Percentiles rank a stretch among this genome's conserved stretches.
phyloP scores from a whole-genome alignment of 306 rosid genomes.

The Phaseolus lunatus region DNA sequence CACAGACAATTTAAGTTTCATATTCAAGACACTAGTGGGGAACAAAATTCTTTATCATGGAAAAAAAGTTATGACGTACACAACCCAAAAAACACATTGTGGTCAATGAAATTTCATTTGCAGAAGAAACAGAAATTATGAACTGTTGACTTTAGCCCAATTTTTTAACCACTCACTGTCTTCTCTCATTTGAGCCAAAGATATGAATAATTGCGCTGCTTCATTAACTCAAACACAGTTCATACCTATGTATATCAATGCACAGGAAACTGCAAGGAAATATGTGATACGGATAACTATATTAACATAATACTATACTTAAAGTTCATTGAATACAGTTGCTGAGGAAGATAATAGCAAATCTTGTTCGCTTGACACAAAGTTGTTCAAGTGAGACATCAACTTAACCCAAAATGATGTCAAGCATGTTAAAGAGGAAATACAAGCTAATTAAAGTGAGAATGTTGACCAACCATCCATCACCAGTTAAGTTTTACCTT shows the following conservation, averaged over 20 bases:
- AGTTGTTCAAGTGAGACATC: conserved; percentile 31
- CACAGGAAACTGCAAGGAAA: conserved; percentile 21
- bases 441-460: conserved; percentile 43
- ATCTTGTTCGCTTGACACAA: conserved; percentile 33
- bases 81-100: background rate
- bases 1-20: too few relatives aligned
- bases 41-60: background rate
- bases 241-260: background rate
- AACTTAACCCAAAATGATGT: conserved; percentile 44
- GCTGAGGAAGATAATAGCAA: conserved; percentile 41
- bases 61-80: too few relatives aligned
- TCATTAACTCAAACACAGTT: background rate
- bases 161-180: background rate
- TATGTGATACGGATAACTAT: conserved; percentile 20
- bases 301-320: conserved; percentile 39
- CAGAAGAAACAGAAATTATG: background rate
- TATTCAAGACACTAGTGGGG: background rate
- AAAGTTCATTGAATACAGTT: conserved; percentile 42
- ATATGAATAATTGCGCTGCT: background rate
- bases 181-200: background rate
- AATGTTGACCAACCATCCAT: conserved; percentile 44
- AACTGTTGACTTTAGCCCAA: conserved; percentile 4
- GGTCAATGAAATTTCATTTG: background rate
- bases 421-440: conserved; percentile 44
- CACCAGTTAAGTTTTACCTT: conserved; percentile 37